Conservation (phyloP, 768 basidiomycete species). For the Podaxis sp. region DNA sequence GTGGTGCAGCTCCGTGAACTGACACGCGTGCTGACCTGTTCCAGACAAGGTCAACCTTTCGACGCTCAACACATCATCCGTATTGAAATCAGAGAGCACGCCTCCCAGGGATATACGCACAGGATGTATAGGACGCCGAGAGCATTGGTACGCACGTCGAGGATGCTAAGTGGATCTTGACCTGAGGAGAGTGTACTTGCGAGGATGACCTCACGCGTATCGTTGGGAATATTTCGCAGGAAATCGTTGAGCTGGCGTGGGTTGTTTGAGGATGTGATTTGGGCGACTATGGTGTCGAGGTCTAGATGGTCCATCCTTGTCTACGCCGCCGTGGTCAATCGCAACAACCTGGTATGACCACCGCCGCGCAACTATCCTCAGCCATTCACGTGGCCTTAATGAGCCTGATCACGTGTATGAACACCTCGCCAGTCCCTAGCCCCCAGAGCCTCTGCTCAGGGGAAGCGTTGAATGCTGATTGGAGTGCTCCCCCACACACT, state of each 20-base stretch:
- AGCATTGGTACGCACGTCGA: slow-evolving; percentile 54
- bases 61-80: not conserved
- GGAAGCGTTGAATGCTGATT: too few relatives aligned
- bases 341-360: too few relatives aligned
- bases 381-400: not conserved
- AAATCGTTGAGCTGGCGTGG: slow-evolving; percentile 33
- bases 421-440: too few relatives aligned
- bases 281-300: slow-evolving; percentile 14
- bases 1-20: slow-evolving; percentile 32
- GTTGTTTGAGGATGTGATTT: slow-evolving; percentile 42
- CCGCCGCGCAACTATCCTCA: not conserved
- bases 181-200: slow-evolving; percentile 50
- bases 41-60: not conserved
- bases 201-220: slow-evolving; percentile 53
- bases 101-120: slow-evolving; percentile 38
- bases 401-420: not conserved
- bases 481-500: too few relatives aligned
- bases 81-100: not conserved
- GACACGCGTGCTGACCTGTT: slow-evolving; percentile 57
- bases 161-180: slow-evolving; percentile 60
- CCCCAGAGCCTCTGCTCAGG: too few relatives aligned
- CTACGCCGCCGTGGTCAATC: not conserved
- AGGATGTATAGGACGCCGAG: slow-evolving; percentile 68
- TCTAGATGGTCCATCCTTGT: slow-evolving; percentile 7
- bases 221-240: slow-evolving; percentile 47